Conservation (phyloP, 2,329 filamentous ascomycete species). For the Sordariomycetes sp. region DNA sequence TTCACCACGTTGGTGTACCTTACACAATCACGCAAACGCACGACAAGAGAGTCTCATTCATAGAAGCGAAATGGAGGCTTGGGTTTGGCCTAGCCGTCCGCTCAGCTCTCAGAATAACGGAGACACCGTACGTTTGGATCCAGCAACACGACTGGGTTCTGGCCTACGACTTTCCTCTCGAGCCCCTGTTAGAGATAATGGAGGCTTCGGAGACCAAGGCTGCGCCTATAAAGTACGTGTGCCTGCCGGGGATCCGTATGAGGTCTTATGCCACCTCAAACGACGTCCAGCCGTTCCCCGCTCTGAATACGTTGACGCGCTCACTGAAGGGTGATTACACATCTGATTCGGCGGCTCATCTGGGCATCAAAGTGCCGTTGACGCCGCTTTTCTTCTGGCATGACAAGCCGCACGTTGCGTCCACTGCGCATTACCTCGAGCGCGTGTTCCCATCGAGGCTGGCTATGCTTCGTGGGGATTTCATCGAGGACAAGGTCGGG, state of each 20-base stretch:
- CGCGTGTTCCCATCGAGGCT: constrained; percentile 34
- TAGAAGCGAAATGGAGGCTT: constrained; percentile 31
- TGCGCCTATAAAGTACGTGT: constrained; percentile 35
- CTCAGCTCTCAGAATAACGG: constrained; percentile 29
- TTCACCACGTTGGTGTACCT: constrained; percentile 19
- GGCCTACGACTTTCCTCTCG: constrained; percentile 27
- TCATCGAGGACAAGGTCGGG: constrained; percentile 43
- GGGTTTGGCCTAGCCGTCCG: constrained; percentile 41
- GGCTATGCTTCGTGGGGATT: constrained; percentile 35
- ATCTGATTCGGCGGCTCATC: neutral
- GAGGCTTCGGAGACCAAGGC: constrained; percentile 14
- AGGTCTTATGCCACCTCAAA: constrained; percentile 33
- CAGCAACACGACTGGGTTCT: constrained; percentile 45
- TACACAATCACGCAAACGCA: constrained; percentile 19
- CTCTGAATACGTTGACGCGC: constrained; percentile 25
- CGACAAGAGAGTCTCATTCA: constrained; percentile 27
- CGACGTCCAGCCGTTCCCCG: constrained; percentile 27
- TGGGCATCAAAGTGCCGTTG: constrained; percentile 22
- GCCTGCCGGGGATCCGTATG: constrained; percentile 37
- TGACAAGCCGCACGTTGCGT: constrained; percentile 41
- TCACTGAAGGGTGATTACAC: constrained; percentile 26
- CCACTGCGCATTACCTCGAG: constrained; percentile 31
- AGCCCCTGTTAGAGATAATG: constrained; percentile 31
- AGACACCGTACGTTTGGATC: constrained; percentile 40
- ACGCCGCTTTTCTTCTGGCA: constrained; percentile 47